Conservation (phyloP, 2,329 filamentous ascomycete species). For the Aspergillus cejpii region DNA sequence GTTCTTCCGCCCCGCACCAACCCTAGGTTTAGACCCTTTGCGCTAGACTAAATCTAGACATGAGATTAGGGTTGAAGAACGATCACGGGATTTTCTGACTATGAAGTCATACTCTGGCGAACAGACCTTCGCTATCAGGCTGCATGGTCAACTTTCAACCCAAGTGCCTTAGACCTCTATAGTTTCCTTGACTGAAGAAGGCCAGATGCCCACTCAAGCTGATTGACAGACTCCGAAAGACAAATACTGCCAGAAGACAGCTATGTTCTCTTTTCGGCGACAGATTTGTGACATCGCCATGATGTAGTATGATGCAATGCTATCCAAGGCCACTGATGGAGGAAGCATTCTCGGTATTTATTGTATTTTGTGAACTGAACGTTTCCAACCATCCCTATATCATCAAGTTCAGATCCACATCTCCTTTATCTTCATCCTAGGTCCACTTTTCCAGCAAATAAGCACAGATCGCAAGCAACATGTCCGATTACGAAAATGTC, state of each 20-base stretch:
- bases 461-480: constrained; percentile 9
- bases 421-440: not conserved
- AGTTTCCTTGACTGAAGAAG: not conserved
- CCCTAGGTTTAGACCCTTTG: constrained; percentile 29
- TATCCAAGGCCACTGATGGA: not conserved
- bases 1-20: constrained; percentile 19
- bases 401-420: not conserved
- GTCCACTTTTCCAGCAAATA: not conserved
- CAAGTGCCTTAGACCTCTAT: too few species aligned
- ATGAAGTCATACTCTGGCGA: constrained; percentile 3
- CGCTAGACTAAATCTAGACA: constrained; percentile 10
- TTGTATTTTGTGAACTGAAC: not conserved
- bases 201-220: not conserved
- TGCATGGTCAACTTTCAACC: not conserved
- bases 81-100: not conserved
- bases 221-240: not conserved
- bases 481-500: constrained; percentile 22
- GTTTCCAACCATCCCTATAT: not conserved
- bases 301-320: constrained; percentile 33
- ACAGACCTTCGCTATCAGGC: not conserved
- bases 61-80: constrained; percentile 19
- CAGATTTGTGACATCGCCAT: constrained; percentile 27
- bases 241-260: not conserved
- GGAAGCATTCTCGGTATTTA: not conserved
- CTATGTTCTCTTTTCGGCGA: not conserved